Base-by-base conservation (phyloP, 768 basidiomycete genomes). In the Filobasidium floriforme region DNA sequence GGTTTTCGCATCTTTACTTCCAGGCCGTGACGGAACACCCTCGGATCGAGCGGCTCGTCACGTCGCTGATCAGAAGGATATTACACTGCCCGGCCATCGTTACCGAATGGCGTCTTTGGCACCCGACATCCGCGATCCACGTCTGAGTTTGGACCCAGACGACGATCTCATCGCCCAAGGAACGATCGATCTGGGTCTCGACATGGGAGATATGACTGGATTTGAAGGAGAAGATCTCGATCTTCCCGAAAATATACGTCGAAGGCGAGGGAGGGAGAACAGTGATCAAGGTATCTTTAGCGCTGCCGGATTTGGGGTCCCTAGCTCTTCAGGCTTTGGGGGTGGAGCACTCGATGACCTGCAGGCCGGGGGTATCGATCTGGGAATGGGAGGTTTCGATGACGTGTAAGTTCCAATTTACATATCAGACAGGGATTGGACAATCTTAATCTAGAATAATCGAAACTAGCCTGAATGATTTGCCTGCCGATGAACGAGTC, bases 181-280 rank as follows among this genome's bases (percentile, higher is more conserved):
- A 32, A 24, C 7, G 15, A 57, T 57, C 29, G 29, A 57, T 57
- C 54, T 57, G 4, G 54, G 54, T 19, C 54, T 57, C 18, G 54
- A 57, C 54, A 57, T 57, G 54, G 54, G 54, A 22, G 54, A 57
- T 57, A 26, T 57, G 29, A 32, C 22, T 24, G 54, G 24, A 26
- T 6, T 57, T 2, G 54, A 32, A 28, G 22, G 14, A 28, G 54
- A 32, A 3, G 54, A 57, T 15, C 22, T 22, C 14, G 18, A 49
- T 9, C 32, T 37, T 6, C 46, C 46, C 4, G 18, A 49, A 22
- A 49, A 18, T 15, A 49, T 12, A 18, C 46, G 46, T 15, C 46
- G 24, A 5, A 57, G 54, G 54, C 19, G 26, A 15, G 54, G 54
- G 26, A 15, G 22, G 26, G 19, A 22, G 14, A 28, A 24, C 22